Percentiles rank a stretch among this genome's conserved stretches.
Evolutionary conservation across 2,329 filamentous ascomycete species (phyloP).

Genomic region (Phoma sp.): DNA sequence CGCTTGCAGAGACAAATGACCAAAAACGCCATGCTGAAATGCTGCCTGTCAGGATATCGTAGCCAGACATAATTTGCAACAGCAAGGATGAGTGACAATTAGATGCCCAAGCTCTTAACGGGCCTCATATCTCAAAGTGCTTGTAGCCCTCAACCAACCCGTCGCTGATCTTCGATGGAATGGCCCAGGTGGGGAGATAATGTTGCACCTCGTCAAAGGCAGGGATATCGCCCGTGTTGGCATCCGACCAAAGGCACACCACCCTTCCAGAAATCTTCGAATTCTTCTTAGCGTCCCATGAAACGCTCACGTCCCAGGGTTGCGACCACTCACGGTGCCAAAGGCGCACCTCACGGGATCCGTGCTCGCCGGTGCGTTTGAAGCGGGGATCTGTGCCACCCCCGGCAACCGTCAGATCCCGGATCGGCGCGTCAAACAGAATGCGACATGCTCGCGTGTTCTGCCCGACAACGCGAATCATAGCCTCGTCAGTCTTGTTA

Average conservation of each 20-base stretch:
- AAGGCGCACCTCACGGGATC: constrained; percentile 72
- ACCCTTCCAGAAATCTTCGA: constrained; percentile 62
- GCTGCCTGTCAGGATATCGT: constrained; percentile 40
- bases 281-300: constrained; percentile 59
- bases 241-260: constrained; percentile 87
- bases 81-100: constrained; percentile 32
- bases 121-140: constrained; percentile 56
- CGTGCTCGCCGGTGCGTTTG: constrained; percentile 65
- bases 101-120: constrained; percentile 14
- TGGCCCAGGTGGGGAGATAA: constrained; percentile 81
- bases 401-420: constrained; percentile 67
- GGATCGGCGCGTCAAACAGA: constrained; percentile 71
- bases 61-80: constrained; percentile 36
- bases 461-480: constrained; percentile 69
- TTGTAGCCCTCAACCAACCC: constrained; percentile 83
- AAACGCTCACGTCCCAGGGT: constrained; percentile 76
- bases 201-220: constrained; percentile 80
- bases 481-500: constrained; percentile 59
- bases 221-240: constrained; percentile 77
- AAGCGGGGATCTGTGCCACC: constrained; percentile 69
- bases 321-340: constrained; percentile 83
- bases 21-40: constrained; percentile 40
- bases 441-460: constrained; percentile 83
- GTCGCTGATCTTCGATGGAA: constrained; percentile 74
- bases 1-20: constrained; percentile 30